Conservation (phyloP, 1,284 basidiomycete species). For the Leccinum pachyderme region DNA sequence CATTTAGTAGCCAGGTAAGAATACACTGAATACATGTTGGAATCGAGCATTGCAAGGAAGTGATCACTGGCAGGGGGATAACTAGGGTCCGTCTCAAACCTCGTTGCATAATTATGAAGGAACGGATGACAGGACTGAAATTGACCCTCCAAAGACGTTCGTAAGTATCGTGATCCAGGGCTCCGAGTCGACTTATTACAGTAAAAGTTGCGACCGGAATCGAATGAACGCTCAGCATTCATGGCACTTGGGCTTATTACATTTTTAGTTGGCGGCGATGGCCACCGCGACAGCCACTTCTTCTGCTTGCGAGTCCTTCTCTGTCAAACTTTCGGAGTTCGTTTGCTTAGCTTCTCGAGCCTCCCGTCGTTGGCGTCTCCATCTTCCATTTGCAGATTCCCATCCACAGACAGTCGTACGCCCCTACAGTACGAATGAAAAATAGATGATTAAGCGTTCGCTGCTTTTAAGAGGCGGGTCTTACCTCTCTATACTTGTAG, state of each 20-base stretch:
- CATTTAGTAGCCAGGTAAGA: not conserved
- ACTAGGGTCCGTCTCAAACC: not conserved
- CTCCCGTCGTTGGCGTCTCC: constrained; percentile 29
- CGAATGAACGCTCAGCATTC: not conserved
- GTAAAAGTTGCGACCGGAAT: not conserved
- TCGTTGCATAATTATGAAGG: not conserved
- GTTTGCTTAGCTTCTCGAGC: not conserved
- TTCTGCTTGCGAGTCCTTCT: constrained; percentile 8
- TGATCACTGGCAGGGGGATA: too few relatives aligned
- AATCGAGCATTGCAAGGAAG: too few relatives aligned
- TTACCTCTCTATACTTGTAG: constrained; percentile 69
- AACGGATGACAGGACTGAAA: not conserved
- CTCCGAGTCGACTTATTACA: not conserved
- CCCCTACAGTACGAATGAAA: constrained; percentile 31
- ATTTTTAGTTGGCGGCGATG: not conserved
- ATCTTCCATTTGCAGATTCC: constrained; percentile 42
- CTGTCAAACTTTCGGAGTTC: not conserved
- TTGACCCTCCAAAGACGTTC: not conserved
- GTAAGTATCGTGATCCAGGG: not conserved
- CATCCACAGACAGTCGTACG: constrained; percentile 43
- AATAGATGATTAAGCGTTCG: not conserved
- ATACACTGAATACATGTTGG: too few relatives aligned
- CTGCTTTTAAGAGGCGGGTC: not conserved
- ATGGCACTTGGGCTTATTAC: not conserved
- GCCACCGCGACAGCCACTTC: not conserved